Conservation (phyloP, 2,329 filamentous ascomycete genomes). For the Volutella citrinella region DNA sequence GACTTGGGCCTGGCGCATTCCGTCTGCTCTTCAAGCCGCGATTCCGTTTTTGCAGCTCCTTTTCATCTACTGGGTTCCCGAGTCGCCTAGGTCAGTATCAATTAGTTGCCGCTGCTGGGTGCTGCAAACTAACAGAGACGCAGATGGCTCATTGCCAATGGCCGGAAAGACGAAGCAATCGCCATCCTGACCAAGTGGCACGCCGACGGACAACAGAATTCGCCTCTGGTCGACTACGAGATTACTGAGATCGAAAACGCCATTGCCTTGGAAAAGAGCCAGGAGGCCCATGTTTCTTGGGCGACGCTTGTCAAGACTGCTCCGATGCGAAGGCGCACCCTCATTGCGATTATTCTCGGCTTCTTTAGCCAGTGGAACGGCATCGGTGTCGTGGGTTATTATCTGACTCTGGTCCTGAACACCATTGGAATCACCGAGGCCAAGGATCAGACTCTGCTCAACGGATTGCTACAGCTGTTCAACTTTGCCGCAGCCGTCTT, state of each 20-base stretch:
- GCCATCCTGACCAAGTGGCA: neutral
- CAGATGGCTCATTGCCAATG: no score
- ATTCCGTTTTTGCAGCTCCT: conserved; percentile 2
- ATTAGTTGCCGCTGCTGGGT: no score
- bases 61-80: conserved; percentile 9
- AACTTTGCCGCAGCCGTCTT: conserved; percentile 33
- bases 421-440: conserved; percentile 33
- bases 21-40: conserved; percentile 1
- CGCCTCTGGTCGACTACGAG: conserved; percentile 1
- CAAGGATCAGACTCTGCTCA: conserved; percentile 26
- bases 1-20: conserved; percentile 7
- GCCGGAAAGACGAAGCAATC: neutral
- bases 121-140: no score
- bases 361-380: conserved; percentile 1
- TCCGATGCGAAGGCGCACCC: neutral
- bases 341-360: neutral
- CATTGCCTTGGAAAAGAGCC: no score
- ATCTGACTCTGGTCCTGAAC: conserved; percentile 34
- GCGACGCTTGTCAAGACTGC: neutral
- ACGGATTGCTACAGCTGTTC: conserved; percentile 28
- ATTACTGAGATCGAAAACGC: neutral
- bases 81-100: conserved; percentile 4
- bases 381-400: conserved; percentile 20
- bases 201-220: neutral
- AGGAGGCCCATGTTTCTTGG: neutral